phyloP scores from a whole-genome alignment of 805 yeast genomes.

The Priceomyces carsonii region DNA sequence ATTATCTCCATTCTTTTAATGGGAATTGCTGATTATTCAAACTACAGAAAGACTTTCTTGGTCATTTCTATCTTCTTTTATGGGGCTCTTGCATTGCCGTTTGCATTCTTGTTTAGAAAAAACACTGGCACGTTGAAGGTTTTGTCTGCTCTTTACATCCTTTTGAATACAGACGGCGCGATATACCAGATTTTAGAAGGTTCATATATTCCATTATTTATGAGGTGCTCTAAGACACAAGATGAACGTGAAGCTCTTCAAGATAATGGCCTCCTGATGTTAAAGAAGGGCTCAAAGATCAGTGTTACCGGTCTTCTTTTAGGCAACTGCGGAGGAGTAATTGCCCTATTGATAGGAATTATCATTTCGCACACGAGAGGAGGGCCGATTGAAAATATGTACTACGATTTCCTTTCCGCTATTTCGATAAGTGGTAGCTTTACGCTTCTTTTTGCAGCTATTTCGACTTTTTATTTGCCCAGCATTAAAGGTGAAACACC shows the following conservation, averaged over 20 bases:
- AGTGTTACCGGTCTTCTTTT: constrained; percentile 38
- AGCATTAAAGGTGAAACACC: constrained; percentile 23
- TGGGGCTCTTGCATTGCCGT: constrained; percentile 38
- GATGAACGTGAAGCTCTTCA: too few species aligned
- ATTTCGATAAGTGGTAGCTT: constrained; percentile 39
- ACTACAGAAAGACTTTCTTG: constrained; percentile 33
- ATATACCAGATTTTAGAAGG: constrained; percentile 40
- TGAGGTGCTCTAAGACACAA: constrained; percentile 30
- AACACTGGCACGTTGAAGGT: constrained; percentile 20
- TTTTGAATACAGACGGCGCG: constrained; percentile 27
- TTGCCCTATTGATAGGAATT: constrained; percentile 37
- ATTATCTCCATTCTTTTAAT: constrained; percentile 32
- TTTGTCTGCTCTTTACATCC: constrained; percentile 30
- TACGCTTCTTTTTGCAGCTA: constrained; percentile 26
- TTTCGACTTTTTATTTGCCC: constrained; percentile 31
- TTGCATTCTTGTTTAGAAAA: constrained; percentile 26
- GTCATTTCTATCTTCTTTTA: constrained; percentile 29
- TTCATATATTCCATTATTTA: constrained; percentile 40
- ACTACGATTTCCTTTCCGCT: constrained; percentile 36
- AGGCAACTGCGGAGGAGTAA: constrained; percentile 39
- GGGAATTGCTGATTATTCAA: constrained; percentile 43
- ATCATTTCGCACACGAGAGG: constrained; percentile 32
- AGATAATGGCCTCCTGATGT: too few species aligned
- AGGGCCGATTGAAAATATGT: constrained; percentile 23
- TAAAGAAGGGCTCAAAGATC: constrained; percentile 33